phyloP scores from a whole-genome alignment of 345 rosid genomes.

The Bretschneidera sinensis region DNA sequence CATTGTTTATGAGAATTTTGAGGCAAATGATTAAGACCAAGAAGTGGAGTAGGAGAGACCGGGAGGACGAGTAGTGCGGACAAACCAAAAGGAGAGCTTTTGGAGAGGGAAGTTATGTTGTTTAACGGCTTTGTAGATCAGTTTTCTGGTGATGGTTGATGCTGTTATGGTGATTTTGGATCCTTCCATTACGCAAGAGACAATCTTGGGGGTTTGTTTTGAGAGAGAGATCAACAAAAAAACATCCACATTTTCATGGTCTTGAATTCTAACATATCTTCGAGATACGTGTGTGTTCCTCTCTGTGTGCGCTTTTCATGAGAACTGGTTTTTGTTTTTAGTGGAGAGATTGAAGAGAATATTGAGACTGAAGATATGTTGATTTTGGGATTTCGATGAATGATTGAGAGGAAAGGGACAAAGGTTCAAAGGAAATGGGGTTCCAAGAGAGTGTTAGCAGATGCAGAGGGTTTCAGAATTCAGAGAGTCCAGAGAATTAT shows the following conservation, averaged over 20 bases:
- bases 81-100: slow-evolving; percentile 69
- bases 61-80: slow-evolving; percentile 68
- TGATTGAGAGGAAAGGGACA: neutral
- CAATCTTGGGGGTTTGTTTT: slow-evolving; percentile 11
- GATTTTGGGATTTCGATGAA: neutral
- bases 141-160: slow-evolving; percentile 15
- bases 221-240: slow-evolving; percentile 17
- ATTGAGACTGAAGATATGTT: neutral
- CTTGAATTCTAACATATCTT: slow-evolving; percentile 5
- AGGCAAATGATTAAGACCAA: slow-evolving; percentile 19
- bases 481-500: too few relatives aligned
- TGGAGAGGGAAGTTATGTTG: slow-evolving; percentile 51
- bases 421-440: neutral
- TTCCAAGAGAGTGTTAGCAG: neutral
- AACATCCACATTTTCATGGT: slow-evolving; percentile 21
- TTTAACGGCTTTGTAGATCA: slow-evolving; percentile 22
- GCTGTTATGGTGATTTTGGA: slow-evolving; percentile 21
- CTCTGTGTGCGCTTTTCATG: neutral
- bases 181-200: slow-evolving; percentile 43
- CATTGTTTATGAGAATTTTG: slow-evolving; percentile 20
- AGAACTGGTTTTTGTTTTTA: neutral
- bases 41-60: slow-evolving; percentile 29
- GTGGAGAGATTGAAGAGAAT: neutral
- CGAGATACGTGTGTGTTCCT: neutral
- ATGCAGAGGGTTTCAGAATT: neutral